Conservation (phyloP, 208 protist genomes). For the Crithidia acanthocephali region DNA sequence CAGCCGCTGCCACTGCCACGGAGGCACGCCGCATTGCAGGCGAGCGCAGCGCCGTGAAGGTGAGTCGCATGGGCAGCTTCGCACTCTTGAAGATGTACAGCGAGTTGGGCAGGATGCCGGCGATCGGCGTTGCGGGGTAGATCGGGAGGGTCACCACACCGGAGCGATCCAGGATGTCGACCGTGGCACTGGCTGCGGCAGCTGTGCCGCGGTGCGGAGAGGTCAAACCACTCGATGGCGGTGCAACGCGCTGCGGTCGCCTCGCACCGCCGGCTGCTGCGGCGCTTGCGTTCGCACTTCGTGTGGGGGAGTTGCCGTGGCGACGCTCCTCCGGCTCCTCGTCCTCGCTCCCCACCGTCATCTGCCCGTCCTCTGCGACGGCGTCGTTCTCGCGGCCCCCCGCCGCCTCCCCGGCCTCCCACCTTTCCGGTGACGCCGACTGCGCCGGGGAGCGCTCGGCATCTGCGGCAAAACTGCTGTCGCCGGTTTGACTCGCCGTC, state of each 20-base stretch:
- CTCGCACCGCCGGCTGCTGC: background rate
- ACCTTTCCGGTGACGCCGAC: background rate
- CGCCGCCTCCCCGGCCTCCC: background rate
- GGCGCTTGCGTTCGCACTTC: background rate
- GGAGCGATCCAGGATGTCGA: conserved; percentile 26
- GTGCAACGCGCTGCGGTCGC: background rate
- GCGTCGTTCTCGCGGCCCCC: too few species aligned
- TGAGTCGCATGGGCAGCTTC: conserved; percentile 73
- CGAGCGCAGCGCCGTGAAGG: conserved; percentile 34
- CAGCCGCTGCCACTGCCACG: background rate
- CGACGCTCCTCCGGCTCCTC: background rate
- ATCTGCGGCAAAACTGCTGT: background rate
- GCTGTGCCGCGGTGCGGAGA: background rate
- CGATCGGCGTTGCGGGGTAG: conserved; percentile 56
- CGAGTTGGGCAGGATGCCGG: conserved; percentile 40
- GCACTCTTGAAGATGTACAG: conserved; percentile 89
- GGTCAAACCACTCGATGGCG: background rate
- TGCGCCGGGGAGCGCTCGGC: background rate
- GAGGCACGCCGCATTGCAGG: background rate
- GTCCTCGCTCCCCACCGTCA: background rate
- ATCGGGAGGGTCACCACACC: conserved; percentile 65
- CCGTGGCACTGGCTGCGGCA: background rate
- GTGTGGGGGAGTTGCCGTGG: background rate
- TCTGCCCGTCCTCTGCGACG: too few species aligned
- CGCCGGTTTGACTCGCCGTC: too few species aligned